Conservation (phyloP, 1,284 basidiomycete genomes). For the Pseudozyma flocculosa region DNA sequence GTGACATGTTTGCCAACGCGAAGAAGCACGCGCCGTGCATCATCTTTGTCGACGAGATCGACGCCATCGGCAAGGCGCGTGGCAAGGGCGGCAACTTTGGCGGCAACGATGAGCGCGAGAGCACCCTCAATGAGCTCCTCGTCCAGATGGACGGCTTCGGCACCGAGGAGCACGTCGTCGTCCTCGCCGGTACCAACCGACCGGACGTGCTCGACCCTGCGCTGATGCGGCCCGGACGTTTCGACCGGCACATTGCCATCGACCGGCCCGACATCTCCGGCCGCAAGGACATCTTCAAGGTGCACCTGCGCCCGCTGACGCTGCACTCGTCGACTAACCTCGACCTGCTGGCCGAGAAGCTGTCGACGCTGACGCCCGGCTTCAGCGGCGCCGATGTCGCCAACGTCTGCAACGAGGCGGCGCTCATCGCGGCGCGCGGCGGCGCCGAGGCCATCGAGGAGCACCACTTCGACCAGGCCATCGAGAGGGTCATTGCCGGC, state of each 20-base stretch:
- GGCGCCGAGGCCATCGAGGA: conserved; percentile 77
- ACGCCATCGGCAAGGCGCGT: conserved; percentile 95
- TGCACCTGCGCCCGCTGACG: conserved; percentile 83
- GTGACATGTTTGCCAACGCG: conserved; percentile 93
- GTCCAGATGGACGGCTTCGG: conserved; percentile 99
- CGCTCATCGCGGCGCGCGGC: conserved; percentile 87
- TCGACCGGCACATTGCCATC: conserved; percentile 94
- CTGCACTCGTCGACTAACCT: conserved; percentile 36
- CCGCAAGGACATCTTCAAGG: conserved; percentile 87
- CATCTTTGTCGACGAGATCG: conserved; percentile 66
- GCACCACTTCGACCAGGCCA: conserved; percentile 91
- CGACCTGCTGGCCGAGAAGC: conserved; percentile 66
- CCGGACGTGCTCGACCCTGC: conserved; percentile 94
- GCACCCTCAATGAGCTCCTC: conserved; percentile 93
- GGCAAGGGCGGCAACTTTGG: conserved; percentile 85
- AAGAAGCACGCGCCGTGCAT: conserved; percentile 98
- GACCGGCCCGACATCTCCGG: conserved; percentile 93
- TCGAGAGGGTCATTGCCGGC: conserved; percentile 96
- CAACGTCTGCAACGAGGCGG: conserved; percentile 98
- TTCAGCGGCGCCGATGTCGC: conserved; percentile 99
- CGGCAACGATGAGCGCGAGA: conserved; percentile 97
- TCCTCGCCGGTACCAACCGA: conserved; percentile 94
- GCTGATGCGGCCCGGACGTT: conserved; percentile 92
- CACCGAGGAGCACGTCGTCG: conserved; percentile 91
- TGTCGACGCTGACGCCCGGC: conserved; percentile 91